These are phyloP conservation scores for Pyracantha coccinea DNA, from an alignment of 331 rosid species.

Conservation along the genomic window DNA sequence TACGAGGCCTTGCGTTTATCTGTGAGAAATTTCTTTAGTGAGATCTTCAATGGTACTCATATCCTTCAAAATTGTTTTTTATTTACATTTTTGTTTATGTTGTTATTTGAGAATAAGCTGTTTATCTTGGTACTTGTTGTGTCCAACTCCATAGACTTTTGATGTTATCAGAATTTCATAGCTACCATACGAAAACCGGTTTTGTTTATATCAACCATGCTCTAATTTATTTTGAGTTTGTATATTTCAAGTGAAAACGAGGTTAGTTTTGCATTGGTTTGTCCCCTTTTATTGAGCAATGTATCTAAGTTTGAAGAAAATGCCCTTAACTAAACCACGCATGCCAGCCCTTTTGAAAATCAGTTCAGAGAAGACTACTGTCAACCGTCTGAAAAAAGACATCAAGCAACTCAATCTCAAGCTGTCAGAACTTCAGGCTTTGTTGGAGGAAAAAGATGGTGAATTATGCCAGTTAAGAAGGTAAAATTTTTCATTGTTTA, in stretches of 20 bases:
- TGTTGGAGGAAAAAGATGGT: conserved; percentile 70
- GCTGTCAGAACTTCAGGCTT: conserved; percentile 77
- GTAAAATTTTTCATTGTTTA: conserved; percentile 21
- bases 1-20: conserved; percentile 76
- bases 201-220: background rate
- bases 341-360: conserved; percentile 77
- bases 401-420: conserved; percentile 62
- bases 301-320: background rate
- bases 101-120: background rate
- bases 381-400: conserved; percentile 63
- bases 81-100: background rate
- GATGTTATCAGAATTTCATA: background rate
- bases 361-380: conserved; percentile 68
- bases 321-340: conserved; percentile 65
- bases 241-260: background rate
- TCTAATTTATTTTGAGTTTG: background rate
- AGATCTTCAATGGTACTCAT: conserved; percentile 87
- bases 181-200: background rate
- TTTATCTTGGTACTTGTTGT: background rate
- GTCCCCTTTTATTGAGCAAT: background rate
- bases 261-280: background rate
- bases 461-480: conserved; percentile 57
- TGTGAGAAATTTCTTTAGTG: conserved; percentile 81
- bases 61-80: conserved; percentile 43
- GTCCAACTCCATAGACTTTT: background rate